Evolutionary conservation across 2,329 filamentous ascomycete species (phyloP), one percentile per base, ranked within the genome.

Genomic region (Botryosphaeria agaves): DNA sequence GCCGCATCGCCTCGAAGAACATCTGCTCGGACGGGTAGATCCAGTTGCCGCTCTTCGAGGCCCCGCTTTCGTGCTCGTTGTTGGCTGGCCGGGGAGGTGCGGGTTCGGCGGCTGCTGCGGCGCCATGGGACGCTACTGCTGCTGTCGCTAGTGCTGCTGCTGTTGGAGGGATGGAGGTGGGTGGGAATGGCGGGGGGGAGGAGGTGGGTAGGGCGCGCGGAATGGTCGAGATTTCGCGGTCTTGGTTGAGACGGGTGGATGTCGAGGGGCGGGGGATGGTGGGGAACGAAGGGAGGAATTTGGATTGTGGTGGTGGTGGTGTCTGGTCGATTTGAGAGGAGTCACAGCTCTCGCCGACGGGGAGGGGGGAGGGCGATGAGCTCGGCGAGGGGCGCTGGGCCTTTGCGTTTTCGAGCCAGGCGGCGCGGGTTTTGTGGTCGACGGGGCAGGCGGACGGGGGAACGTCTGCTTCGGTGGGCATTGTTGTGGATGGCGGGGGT

Each of bases 1-100:
- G 76, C 61, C 78, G 73, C 73, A 98, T 87, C 26, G 89, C 89
- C 28, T 92, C 81, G 59, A 95, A 95, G 64, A 98, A 98, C 74
- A 94, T 92, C 48, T 81, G 78, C 53, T 95, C 87, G 0, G 80
- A 89, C 0, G 89, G 89, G 55, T 98, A 98, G 36, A 98, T 76
- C 89, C 89, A 98, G 52, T 94, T 93, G 1, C 87, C 87, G 21
- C 59, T 50, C 30, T 64, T 59, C 44, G 82, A 74, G 14, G 72
- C 64, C 37, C 79, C 77, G 0, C 76, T 79, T 49, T 93, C 84
- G 37, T 69, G 57, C 55, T 94, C 83, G 36, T 70, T 66, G 54
- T 92, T 93, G 9, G 78, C 75, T 0, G 71, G 67, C 7, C 36
- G 30, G 18, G 37, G 39, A 23, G 43, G 39, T 9, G 32, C 40